These are phyloP conservation scores for Phytophthora sp. DNA, from an alignment of 352 stramenopile genomes.

Conservation along the genomic window DNA sequence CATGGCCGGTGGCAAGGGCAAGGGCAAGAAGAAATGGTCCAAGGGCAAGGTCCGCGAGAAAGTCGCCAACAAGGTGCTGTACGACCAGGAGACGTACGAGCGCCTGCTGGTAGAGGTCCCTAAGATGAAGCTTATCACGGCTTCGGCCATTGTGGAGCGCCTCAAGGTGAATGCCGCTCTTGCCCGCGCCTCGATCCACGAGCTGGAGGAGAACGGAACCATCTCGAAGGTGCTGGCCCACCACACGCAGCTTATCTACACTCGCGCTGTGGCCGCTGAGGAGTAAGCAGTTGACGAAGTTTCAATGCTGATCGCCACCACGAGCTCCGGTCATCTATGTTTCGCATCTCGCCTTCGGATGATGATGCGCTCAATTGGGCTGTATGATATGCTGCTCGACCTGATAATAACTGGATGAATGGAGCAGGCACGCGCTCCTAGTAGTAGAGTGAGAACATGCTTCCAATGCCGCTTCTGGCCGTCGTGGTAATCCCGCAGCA, in stretches of 20 bases:
- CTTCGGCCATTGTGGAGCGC: constrained; percentile 98
- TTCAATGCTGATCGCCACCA: constrained; percentile 22
- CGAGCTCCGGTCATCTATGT: constrained; percentile 17
- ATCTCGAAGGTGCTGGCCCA: constrained; percentile 96
- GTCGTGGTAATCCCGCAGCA: constrained; percentile 34
- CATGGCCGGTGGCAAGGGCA: constrained; percentile 97
- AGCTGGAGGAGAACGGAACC: constrained; percentile 96
- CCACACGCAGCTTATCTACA: constrained; percentile 99
- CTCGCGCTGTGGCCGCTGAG: constrained; percentile 87
- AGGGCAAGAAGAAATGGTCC: constrained; percentile 99
- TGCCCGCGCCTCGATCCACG: constrained; percentile 95
- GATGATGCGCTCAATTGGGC: constrained; percentile 6
- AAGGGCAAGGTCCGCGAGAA: constrained; percentile 99
- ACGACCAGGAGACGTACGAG: constrained; percentile 99
- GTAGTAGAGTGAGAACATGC: constrained; percentile 45
- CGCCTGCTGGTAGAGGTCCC: constrained; percentile 98
- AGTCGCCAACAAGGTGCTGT: constrained; percentile 99
- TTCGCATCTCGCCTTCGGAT: constrained; percentile 13
- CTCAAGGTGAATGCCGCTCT: constrained; percentile 99
- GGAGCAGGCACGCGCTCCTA: constrained; percentile 31
- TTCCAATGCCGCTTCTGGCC: constrained; percentile 9
- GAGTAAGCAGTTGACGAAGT: constrained; percentile 62
- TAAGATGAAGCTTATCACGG: constrained; percentile 99
- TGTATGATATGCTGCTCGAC: constrained; percentile 20
- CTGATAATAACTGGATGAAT: constrained; percentile 24